These are phyloP conservation scores for Chernovozyma sophiae-reginae DNA, from an alignment of 1,139 yeast species.

Conservation along the genomic window DNA sequence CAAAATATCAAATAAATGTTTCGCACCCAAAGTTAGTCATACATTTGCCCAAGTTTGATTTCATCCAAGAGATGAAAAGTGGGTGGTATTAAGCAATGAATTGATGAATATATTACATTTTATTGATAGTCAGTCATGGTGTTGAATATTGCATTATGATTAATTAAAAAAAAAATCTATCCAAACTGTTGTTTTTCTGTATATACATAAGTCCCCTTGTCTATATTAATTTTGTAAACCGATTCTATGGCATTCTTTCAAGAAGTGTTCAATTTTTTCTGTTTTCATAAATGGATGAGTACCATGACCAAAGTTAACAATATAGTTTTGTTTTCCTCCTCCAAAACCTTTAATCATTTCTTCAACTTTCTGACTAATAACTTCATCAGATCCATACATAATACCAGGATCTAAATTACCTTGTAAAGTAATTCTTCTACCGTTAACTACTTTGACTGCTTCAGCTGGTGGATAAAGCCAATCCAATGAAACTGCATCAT, in stretches of 20 bases:
- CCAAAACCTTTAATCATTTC: constrained; percentile 87
- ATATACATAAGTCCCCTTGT: too few relatives aligned
- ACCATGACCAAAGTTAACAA: constrained; percentile 95
- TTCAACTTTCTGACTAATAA: constrained; percentile 75
- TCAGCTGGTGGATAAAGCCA: constrained; percentile 87
- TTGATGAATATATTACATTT: too few relatives aligned
- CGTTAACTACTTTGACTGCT: constrained; percentile 74
- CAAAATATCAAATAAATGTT: too few relatives aligned
- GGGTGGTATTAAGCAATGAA: too few relatives aligned
- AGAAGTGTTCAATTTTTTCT: constrained; percentile 75
- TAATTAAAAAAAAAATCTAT: too few relatives aligned
- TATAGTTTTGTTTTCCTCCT: constrained; percentile 86
- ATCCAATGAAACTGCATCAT: constrained; percentile 84
- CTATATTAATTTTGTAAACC: constrained; percentile 52
- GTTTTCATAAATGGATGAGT: constrained; percentile 98
- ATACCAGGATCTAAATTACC: constrained; percentile 96
- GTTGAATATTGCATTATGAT: too few relatives aligned
- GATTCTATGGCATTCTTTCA: constrained; percentile 81
- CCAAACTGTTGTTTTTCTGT: too few relatives aligned
- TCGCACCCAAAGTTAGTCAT: neutral
- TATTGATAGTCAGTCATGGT: too few relatives aligned
- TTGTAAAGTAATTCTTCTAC: constrained; percentile 78
- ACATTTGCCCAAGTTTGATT: too few relatives aligned
- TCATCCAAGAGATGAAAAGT: too few relatives aligned
- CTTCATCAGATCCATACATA: constrained; percentile 84